These are phyloP conservation scores for Hyaloscypha finlandica DNA, from an alignment of 495 filamentous ascomycete species.

Conservation along the genomic window DNA sequence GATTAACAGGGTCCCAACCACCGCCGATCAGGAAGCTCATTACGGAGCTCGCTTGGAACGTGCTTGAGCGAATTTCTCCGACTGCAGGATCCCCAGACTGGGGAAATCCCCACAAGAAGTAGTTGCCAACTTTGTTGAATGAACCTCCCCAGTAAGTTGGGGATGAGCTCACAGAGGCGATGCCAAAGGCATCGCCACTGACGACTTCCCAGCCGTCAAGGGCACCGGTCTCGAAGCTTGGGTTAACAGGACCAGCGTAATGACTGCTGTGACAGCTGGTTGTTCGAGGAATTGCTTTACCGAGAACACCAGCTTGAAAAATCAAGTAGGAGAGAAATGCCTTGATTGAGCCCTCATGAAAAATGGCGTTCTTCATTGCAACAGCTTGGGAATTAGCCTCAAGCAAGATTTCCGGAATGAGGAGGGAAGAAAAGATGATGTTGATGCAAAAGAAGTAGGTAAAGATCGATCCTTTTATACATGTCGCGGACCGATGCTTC, in stretches of 20 bases:
- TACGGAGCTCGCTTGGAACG: conserved; percentile 24
- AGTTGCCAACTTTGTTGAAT: conserved; percentile 22
- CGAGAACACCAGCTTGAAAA: conserved; percentile 9
- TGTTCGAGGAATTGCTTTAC: conserved; percentile 12
- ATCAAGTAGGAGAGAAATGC: neutral
- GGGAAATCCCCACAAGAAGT: conserved; percentile 23
- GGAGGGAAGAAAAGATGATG: neutral
- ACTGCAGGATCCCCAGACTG: conserved; percentile 17
- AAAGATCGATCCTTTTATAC: neutral
- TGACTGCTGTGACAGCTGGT: conserved; percentile 14
- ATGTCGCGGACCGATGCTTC: too few relatives aligned
- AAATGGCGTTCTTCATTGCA: neutral
- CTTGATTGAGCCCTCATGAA: neutral
- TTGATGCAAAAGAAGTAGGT: neutral
- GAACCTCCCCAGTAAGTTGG: conserved; percentile 22
- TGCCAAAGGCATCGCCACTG: conserved; percentile 21
- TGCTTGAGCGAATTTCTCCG: conserved; percentile 14
- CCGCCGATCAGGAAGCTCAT: conserved; percentile 28
- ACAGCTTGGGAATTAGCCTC: neutral
- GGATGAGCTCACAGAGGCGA: conserved; percentile 12
- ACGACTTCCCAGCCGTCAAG: conserved; percentile 25
- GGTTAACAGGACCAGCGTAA: conserved; percentile 20
- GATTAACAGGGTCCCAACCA: conserved; percentile 20
- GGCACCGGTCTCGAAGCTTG: conserved; percentile 21
- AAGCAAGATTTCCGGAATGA: neutral